Conservation (phyloP, 2,329 filamentous ascomycete species). For the Fusarium kyushuense region DNA sequence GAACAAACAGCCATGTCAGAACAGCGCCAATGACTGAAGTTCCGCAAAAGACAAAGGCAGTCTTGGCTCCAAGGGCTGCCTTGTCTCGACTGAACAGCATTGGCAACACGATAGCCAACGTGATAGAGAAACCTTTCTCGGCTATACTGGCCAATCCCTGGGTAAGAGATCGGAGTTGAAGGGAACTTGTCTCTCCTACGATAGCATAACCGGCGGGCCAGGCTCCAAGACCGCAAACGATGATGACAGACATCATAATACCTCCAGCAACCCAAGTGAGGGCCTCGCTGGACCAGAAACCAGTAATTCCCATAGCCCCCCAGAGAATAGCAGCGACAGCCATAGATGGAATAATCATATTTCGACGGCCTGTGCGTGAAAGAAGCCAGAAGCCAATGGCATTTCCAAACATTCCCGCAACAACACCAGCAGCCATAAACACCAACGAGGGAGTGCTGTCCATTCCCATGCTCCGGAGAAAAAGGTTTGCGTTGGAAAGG, state of each 20-base stretch:
- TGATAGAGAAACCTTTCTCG: slow-evolving; percentile 53
- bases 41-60: slow-evolving; percentile 56
- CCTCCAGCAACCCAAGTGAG: slow-evolving; percentile 30
- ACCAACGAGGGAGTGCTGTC: slow-evolving; percentile 52
- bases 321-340: slow-evolving; percentile 53
- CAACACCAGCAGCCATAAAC: slow-evolving; percentile 61
- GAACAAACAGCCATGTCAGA: slow-evolving; percentile 44
- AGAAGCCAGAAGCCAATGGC: slow-evolving; percentile 59
- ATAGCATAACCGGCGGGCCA: slow-evolving; percentile 59
- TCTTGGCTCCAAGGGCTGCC: slow-evolving; percentile 55
- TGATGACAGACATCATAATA: slow-evolving; percentile 56
- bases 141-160: slow-evolving; percentile 58
- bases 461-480: slow-evolving; percentile 51
- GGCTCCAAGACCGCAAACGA: slow-evolving; percentile 55
- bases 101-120: slow-evolving; percentile 43
- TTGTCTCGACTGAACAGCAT: slow-evolving; percentile 50
- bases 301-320: slow-evolving; percentile 54
- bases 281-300: slow-evolving; percentile 19
- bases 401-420: slow-evolving; percentile 60
- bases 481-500: slow-evolving; percentile 57
- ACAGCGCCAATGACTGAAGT: slow-evolving; percentile 36
- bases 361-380: slow-evolving; percentile 56
- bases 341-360: slow-evolving; percentile 54
- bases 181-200: slow-evolving; percentile 48
- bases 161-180: slow-evolving; percentile 41